A percentile compares a stretch with the other conserved stretches of the same genome.
Evolutionary conservation across 2,329 filamentous ascomycete genomes (phyloP).

Genomic region (Berkeleyomyces rouxiae): DNA sequence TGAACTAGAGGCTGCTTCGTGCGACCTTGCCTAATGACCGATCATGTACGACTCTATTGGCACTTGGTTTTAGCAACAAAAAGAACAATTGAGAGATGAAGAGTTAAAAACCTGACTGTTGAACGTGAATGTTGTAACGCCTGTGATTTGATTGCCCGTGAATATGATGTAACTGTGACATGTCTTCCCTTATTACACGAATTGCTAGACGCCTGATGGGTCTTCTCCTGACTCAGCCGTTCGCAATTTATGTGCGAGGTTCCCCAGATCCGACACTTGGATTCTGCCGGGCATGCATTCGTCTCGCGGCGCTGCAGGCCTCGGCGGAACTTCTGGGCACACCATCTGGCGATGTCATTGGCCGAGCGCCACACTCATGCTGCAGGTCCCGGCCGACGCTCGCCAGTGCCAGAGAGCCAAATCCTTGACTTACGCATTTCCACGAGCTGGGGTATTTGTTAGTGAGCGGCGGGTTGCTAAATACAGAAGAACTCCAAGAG

Average conservation of each 20-base stretch:
- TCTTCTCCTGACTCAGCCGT: neutral
- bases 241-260: neutral
- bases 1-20: neutral
- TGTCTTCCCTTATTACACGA: neutral
- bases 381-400: neutral
- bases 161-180: neutral
- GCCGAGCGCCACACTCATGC: neutral
- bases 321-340: neutral
- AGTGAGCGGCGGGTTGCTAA: neutral
- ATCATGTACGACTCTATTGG: neutral
- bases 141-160: neutral
- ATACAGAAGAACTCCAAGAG: neutral
- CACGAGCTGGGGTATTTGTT: neutral
- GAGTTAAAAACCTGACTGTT: neutral
- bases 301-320: neutral
- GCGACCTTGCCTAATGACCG: constrained; percentile 5
- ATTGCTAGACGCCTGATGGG: neutral
- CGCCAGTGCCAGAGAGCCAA: neutral
- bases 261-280: neutral
- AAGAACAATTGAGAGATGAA: neutral
- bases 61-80: neutral
- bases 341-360: neutral
- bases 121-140: neutral
- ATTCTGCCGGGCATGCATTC: neutral
- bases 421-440: neutral